Evolutionary conservation across 2,329 filamentous ascomycete genomes (phyloP).

Genomic region (Beauveria rudraprayagi): DNA sequence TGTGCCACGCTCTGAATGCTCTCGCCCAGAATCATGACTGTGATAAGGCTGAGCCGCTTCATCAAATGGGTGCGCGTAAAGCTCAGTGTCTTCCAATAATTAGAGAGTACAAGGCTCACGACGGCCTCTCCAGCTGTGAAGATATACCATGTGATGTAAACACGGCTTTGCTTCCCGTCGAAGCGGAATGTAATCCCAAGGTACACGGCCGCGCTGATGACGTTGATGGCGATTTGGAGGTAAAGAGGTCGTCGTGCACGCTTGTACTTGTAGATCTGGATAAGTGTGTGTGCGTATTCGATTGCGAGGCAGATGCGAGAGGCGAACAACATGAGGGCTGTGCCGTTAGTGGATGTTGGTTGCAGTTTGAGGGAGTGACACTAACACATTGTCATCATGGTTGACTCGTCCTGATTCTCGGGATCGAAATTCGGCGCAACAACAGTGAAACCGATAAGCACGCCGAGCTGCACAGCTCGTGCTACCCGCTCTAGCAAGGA

Average conservation of each 20-base stretch:
- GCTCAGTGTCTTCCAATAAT: slow-evolving; percentile 46
- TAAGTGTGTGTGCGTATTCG: slow-evolving; percentile 43
- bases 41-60: slow-evolving; percentile 55
- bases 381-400: slow-evolving; percentile 34
- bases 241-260: slow-evolving; percentile 27
- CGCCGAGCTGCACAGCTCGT: slow-evolving; percentile 52
- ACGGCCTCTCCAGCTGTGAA: slow-evolving; percentile 45
- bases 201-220: slow-evolving; percentile 30
- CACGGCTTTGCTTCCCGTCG: slow-evolving; percentile 23
- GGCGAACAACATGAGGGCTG: slow-evolving; percentile 39
- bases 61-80: slow-evolving; percentile 56
- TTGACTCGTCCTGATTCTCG: slow-evolving; percentile 26
- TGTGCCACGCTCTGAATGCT: slow-evolving; percentile 51
- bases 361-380: slow-evolving; percentile 9
- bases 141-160: slow-evolving; percentile 43
- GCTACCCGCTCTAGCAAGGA: slow-evolving; percentile 37
- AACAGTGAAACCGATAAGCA: slow-evolving; percentile 58
- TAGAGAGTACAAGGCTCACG: slow-evolving; percentile 44
- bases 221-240: slow-evolving; percentile 28
- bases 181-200: slow-evolving; percentile 35
- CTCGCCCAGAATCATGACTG: slow-evolving; percentile 59
- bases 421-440: slow-evolving; percentile 42
- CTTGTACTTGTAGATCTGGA: slow-evolving; percentile 34
- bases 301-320: slow-evolving; percentile 45
- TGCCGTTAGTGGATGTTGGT: background rate